Percentiles rank a stretch among this genome's conserved stretches.
These are phyloP conservation scores for Fusarium beomiforme DNA, from an alignment of 2,329 filamentous ascomycete species.

Conservation along the genomic window DNA sequence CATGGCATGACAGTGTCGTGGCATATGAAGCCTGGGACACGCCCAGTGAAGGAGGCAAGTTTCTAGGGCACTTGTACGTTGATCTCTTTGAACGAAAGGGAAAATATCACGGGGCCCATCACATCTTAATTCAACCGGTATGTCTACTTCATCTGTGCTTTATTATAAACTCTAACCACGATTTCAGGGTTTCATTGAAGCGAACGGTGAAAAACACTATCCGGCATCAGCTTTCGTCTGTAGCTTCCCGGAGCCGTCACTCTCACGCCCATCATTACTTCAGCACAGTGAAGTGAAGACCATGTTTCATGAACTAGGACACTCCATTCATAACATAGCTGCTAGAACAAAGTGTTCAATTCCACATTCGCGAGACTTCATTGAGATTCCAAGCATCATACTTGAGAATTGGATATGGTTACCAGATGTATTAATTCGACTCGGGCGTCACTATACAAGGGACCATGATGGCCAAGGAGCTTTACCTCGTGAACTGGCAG, in stretches of 20 bases:
- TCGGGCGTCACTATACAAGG: fast-evolving
- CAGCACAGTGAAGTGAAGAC: neutral
- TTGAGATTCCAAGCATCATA: neutral
- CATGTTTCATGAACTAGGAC: neutral
- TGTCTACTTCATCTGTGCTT: fast-evolving
- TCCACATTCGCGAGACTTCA: neutral
- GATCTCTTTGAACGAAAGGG: neutral
- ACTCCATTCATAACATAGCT: neutral
- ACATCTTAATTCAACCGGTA: neutral
- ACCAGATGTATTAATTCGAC: neutral
- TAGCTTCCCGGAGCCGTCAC: neutral
- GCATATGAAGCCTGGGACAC: neutral
- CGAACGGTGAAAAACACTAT: fast-evolving
- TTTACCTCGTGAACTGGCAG: neutral
- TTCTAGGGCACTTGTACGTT: neutral
- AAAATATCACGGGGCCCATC: neutral
- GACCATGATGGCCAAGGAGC: too few species aligned
- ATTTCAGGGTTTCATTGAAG: neutral
- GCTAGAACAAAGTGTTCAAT: neutral
- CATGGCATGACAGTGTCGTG: neutral
- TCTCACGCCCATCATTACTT: neutral
- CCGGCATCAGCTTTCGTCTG: neutral
- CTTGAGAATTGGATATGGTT: neutral
- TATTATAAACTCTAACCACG: fast-evolving
- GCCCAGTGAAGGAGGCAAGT: fast-evolving